Evolutionary conservation across 1,139 yeast genomes (phyloP).

Genomic region (Suhomyces kunorum): DNA sequence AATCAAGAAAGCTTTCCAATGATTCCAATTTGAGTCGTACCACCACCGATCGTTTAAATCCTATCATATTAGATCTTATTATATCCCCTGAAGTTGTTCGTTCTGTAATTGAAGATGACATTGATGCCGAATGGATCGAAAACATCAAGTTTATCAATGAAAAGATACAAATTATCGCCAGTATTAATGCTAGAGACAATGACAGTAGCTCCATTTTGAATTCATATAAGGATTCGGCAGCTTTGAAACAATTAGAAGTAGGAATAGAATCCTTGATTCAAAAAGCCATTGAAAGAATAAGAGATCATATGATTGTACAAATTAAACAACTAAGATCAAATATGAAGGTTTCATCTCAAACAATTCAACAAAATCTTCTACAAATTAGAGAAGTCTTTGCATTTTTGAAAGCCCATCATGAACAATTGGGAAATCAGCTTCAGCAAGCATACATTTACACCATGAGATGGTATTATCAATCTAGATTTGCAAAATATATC

Average conservation of each 20-base stretch:
- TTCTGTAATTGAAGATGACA: constrained; percentile 49
- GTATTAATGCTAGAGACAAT: constrained; percentile 27
- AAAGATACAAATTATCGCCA: constrained; percentile 50
- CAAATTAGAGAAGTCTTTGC: constrained; percentile 59
- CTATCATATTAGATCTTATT: constrained; percentile 69
- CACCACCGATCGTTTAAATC: constrained; percentile 62
- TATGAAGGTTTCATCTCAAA: constrained; percentile 57
- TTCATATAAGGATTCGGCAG: constrained; percentile 33
- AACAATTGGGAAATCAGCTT: constrained; percentile 72
- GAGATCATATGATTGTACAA: constrained; percentile 64
- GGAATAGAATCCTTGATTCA: constrained; percentile 46
- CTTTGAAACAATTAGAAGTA: constrained; percentile 36
- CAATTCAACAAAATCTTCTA: constrained; percentile 67
- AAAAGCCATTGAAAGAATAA: constrained; percentile 70
- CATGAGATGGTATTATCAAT: constrained; percentile 88
- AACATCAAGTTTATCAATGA: constrained; percentile 58
- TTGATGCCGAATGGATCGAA: constrained; percentile 58
- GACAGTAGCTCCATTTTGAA: constrained; percentile 3
- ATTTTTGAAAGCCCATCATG: constrained; percentile 57
- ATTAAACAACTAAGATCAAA: constrained; percentile 62
- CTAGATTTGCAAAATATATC: constrained; percentile 76
- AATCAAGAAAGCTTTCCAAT: constrained; percentile 39
- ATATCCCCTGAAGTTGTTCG: constrained; percentile 69
- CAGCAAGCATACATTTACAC: constrained; percentile 81
- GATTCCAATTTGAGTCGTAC: constrained; percentile 52